Evolutionary conservation across 2,329 filamentous ascomycete genomes (phyloP), one percentile per base, ranked within the genome.

Genomic region (Ophiostoma sp.): DNA sequence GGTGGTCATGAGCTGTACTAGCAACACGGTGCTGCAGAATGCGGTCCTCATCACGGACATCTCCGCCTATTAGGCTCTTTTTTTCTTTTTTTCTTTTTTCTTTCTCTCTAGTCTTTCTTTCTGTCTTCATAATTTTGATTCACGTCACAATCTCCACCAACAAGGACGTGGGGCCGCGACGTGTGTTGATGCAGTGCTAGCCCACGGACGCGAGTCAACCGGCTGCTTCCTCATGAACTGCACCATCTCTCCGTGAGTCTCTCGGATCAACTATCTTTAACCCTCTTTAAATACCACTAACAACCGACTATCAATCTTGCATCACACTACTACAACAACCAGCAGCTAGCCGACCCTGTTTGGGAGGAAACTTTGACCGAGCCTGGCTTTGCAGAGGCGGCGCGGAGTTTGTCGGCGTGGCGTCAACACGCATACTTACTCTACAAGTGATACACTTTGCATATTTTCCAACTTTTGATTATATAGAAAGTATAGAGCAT

Each of bases 221-320:
- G 49, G 49, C n/a, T 52, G 49, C 49, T 52, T 52, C n/a, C 49
- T 52, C 49, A 52, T 52, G 49, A 52, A 52, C 49, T 52, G 6
- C n/a, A 27, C 18, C 49, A 52, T 27, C n/a, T 27, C 49, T 52
- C 16, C 16, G 49, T 52, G 7, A 8, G 49, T 52, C 27, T 52
- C 18, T 16, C 27, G 27, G 27, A 27, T 27, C 27, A 27, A 27
- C 47, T 18, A n/a, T 44, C 12, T 44, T 9, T 44, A 44, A 44
- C 42, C 42, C 6, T 44, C 12, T 44, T 44, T 8, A 4, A 44
- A 44, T 44, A 44, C 12, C 12, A 44, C 16, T 2, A 14, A 49
- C 6, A 52, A 52, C 49, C 18, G 27, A 18, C 49, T 18, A 52
- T 9, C 16, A 52, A 16, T 4, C n/a, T 52, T 9, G n/a, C 49